Conservation (phyloP, 306 rosid genomes). For the Hippophae rhamnoides region DNA sequence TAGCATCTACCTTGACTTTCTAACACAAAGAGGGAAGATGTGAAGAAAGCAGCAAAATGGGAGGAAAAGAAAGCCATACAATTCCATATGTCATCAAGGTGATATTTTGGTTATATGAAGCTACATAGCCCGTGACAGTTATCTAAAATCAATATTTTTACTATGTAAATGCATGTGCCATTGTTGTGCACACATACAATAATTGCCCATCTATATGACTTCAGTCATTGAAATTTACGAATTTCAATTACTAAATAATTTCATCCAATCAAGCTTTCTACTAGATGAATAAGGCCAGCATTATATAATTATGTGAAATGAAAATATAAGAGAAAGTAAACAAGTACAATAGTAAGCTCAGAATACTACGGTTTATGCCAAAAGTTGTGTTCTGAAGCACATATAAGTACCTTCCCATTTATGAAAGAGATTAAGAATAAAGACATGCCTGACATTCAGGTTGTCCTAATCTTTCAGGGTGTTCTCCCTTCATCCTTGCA, state of each 20-base stretch:
- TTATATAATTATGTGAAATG: no score
- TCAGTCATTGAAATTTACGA: no score
- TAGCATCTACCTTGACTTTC: conserved; percentile 1
- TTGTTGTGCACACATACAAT: no score
- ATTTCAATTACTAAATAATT: no score
- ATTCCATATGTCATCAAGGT: background rate
- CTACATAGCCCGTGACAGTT: no score
- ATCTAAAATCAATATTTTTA: no score
- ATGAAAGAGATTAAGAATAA: conserved; percentile 21
- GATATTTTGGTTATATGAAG: no score
- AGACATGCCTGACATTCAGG: conserved; percentile 96
- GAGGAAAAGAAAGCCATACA: background rate
- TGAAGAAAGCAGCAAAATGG: background rate
- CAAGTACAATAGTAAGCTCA: background rate
- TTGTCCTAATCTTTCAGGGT: conserved; percentile 92
- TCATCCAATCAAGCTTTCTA: no score
- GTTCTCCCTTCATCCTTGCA: conserved; percentile 96
- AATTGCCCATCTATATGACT: no score
- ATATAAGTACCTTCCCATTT: background rate
- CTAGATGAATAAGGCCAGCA: no score
- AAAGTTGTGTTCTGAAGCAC: background rate
- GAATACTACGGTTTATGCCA: background rate
- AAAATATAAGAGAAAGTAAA: no score
- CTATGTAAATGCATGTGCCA: no score
- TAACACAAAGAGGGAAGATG: background rate